Evolutionary conservation across 2,329 filamentous ascomycete species (phyloP).

Genomic region (Remersonia thermophila): DNA sequence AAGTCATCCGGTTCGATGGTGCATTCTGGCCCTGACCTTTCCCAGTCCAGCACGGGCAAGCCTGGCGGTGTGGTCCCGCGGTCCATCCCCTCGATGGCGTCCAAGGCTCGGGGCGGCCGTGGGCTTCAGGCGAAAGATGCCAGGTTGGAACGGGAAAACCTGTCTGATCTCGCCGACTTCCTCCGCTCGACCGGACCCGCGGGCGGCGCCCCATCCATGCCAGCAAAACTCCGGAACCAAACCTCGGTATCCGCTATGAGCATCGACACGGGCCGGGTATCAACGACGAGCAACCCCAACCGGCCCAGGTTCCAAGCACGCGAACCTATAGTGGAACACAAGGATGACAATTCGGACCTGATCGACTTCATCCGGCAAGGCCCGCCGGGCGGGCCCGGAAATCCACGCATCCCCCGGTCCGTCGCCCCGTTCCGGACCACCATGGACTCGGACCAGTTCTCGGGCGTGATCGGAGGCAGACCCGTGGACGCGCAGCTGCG

Average conservation of each 20-base stretch:
- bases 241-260: constrained; percentile 23
- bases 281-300: constrained; percentile 23
- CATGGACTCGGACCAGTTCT: constrained; percentile 73
- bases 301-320: constrained; percentile 55
- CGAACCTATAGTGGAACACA: constrained; percentile 50
- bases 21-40: constrained; percentile 19
- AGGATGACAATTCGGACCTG: constrained; percentile 66
- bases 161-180: constrained; percentile 78
- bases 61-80: constrained; percentile 21
- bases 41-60: constrained; percentile 16
- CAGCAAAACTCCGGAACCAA: constrained; percentile 22
- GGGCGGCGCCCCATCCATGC: constrained; percentile 28
- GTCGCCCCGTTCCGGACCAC: constrained; percentile 76
- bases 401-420: constrained; percentile 65
- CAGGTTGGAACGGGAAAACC: constrained; percentile 55
- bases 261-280: no score
- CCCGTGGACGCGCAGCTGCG: constrained; percentile 46
- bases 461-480: constrained; percentile 38
- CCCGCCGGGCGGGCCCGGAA: constrained; percentile 48
- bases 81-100: constrained; percentile 22
- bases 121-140: constrained; percentile 54
- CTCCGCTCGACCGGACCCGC: constrained; percentile 72
- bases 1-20: constrained; percentile 27
- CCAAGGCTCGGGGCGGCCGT: constrained; percentile 22
- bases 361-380: constrained; percentile 93